These are phyloP conservation scores for Debaryomyces udenii DNA, from an alignment of 1,139 yeast genomes.

Conservation along the genomic window DNA sequence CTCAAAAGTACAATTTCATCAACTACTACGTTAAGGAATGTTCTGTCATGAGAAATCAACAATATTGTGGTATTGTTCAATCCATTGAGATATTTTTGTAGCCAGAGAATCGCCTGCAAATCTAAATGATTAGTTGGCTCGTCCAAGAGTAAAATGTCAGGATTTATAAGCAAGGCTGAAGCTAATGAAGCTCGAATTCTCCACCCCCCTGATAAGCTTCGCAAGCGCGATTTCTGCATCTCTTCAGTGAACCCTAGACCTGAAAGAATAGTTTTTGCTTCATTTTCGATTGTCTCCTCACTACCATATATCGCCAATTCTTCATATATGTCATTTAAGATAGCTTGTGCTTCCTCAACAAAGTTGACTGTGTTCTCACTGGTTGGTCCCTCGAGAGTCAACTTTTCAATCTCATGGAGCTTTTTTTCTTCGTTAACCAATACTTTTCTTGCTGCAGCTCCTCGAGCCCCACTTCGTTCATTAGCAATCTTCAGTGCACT, in stretches of 20 bases:
- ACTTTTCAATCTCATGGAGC: not conserved
- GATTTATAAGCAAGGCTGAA: slow-evolving; percentile 1
- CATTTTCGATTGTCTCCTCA: not conserved
- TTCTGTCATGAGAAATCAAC: slow-evolving; percentile 5
- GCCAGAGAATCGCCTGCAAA: slow-evolving; percentile 3
- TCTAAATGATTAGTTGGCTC: slow-evolving; percentile 6
- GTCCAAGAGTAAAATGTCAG: slow-evolving; percentile 4
- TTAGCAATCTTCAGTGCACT: slow-evolving; percentile 5
- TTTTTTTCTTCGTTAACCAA: slow-evolving; percentile 1
- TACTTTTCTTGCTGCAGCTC: slow-evolving; percentile 1
- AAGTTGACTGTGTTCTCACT: not conserved
- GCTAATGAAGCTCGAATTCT: not conserved
- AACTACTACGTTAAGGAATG: slow-evolving; percentile 4
- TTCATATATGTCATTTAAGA: slow-evolving; percentile 1
- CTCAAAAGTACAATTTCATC: slow-evolving; percentile 4
- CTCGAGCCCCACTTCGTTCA: slow-evolving; percentile 8
- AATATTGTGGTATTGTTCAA: slow-evolving; percentile 2
- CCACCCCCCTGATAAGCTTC: not conserved
- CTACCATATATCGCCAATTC: slow-evolving; percentile 1
- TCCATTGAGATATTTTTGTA: not conserved
- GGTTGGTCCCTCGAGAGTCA: not conserved
- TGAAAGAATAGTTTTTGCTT: not conserved
- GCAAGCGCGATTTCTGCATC: not conserved
- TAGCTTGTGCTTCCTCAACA: not conserved
- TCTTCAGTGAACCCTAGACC: not conserved